Percentiles rank a stretch among this genome's conserved stretches.
Conservation (phyloP, 2,329 filamentous ascomycete species). For the Paracorniculantispora psalliotae region DNA sequence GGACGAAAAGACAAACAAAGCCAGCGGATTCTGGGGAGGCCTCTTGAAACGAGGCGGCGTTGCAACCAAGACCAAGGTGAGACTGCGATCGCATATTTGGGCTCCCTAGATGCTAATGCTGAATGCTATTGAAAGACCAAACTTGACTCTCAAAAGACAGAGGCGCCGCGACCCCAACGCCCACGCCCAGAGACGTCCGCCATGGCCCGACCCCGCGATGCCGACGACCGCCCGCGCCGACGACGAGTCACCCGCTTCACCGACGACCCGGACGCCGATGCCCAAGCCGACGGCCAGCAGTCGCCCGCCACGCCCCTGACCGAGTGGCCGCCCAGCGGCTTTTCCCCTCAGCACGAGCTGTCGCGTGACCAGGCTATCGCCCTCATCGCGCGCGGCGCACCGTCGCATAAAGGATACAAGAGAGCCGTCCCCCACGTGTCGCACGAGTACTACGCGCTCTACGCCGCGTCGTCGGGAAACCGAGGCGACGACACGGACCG, state of each 20-base stretch:
- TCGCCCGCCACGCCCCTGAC: slow-evolving; percentile 32
- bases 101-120: background rate
- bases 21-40: slow-evolving; percentile 43
- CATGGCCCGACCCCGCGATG: slow-evolving; percentile 2
- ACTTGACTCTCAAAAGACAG: background rate
- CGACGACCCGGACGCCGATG: background rate
- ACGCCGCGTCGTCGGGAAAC: slow-evolving; percentile 45
- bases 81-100: background rate
- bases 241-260: slow-evolving; percentile 1
- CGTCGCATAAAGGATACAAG: slow-evolving; percentile 51
- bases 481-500: slow-evolving; percentile 40
- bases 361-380: slow-evolving; percentile 50
- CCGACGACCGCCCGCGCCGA: background rate
- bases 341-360: slow-evolving; percentile 46
- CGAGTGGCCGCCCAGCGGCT: slow-evolving; percentile 53
- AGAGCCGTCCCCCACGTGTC: slow-evolving; percentile 49
- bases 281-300: background rate
- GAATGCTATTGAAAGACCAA: background rate
- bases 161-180: background rate
- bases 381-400: slow-evolving; percentile 54
- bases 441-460: slow-evolving; percentile 52
- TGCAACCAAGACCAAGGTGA: slow-evolving; percentile 24
- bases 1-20: slow-evolving; percentile 30
- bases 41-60: slow-evolving; percentile 46
- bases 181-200: slow-evolving; percentile 3